Conservation (phyloP, 2,329 filamentous ascomycete species). For the Epichloe glyceriae region DNA sequence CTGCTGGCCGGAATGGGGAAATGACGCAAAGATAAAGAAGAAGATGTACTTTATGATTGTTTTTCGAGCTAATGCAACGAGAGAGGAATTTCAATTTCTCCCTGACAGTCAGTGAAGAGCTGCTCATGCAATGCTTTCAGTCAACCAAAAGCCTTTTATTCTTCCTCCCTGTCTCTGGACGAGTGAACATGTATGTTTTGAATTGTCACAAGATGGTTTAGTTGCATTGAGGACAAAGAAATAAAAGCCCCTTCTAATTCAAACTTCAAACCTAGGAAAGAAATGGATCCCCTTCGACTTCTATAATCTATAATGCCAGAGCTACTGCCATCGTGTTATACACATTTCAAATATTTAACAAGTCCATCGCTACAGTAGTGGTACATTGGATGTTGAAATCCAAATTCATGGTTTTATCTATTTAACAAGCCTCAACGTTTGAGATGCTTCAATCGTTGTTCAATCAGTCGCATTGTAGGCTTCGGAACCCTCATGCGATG, state of each 20-base stretch:
- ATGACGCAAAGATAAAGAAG: neutral
- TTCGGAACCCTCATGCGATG: conserved; percentile 65
- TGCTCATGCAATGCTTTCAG: conserved; percentile 19
- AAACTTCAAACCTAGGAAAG: no score
- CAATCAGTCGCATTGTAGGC: conserved; percentile 46
- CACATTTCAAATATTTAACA: neutral
- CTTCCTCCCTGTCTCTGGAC: neutral
- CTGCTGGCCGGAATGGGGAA: neutral
- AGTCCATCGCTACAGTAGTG: neutral
- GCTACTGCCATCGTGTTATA: neutral
- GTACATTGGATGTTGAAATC: no score
- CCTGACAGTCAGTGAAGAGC: conserved; percentile 10
- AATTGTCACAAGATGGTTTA: neutral
- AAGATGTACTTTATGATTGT: neutral
- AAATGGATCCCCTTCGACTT: no score
- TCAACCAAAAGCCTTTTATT: conserved; percentile 11
- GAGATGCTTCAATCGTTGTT: conserved; percentile 31
- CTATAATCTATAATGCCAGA: neutral
- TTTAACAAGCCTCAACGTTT: conserved; percentile 2
- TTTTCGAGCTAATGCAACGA: conserved; percentile 16
- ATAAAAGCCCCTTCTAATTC: neutral
- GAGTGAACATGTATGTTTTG: neutral
- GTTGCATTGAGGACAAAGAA: neutral
- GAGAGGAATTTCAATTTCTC: conserved; percentile 10
- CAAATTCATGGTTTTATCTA: neutral